Percentiles rank a stretch among this genome's conserved stretches.
These are phyloP conservation scores for Paxillus rubicundulus DNA, from an alignment of 768 basidiomycete species.

Conservation along the genomic window DNA sequence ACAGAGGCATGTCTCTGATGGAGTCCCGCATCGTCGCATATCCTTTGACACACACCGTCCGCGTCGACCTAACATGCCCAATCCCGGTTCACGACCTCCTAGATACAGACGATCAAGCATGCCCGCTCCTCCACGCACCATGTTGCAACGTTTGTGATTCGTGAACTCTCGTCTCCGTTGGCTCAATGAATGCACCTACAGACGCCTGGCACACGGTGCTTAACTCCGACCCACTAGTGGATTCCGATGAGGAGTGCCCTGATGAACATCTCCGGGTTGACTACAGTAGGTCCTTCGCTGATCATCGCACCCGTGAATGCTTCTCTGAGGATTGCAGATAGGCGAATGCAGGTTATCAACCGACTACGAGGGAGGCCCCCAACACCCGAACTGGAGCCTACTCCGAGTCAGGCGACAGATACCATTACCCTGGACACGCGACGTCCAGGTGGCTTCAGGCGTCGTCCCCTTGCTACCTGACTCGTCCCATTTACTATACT, in stretches of 20 bases:
- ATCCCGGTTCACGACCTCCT: slow-evolving; percentile 22
- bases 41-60: slow-evolving; percentile 26
- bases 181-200: slow-evolving; percentile 28
- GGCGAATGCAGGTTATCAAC: slow-evolving; percentile 59
- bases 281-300: slow-evolving; percentile 46
- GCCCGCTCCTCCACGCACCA: slow-evolving; percentile 41
- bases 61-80: slow-evolving; percentile 20
- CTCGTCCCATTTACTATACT: not conserved
- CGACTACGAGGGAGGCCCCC: slow-evolving; percentile 55
- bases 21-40: slow-evolving; percentile 21
- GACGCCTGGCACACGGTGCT: slow-evolving; percentile 73
- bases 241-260: slow-evolving; percentile 69
- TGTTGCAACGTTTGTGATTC: slow-evolving; percentile 62
- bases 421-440: not conserved
- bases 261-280: slow-evolving; percentile 67
- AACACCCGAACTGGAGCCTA: slow-evolving; percentile 47
- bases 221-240: slow-evolving; percentile 66
- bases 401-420: slow-evolving; percentile 9
- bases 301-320: not conserved
- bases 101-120: slow-evolving; percentile 25
- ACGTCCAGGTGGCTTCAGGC: not conserved
- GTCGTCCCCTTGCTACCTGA: not conserved
- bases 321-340: slow-evolving; percentile 38
- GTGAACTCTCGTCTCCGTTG: not conserved
- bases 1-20: slow-evolving; percentile 16